Evolutionary conservation across 257 asterid species (phyloP), one percentile per base, ranked within the genome.

Genomic region (Ajuga chamaepitys): DNA sequence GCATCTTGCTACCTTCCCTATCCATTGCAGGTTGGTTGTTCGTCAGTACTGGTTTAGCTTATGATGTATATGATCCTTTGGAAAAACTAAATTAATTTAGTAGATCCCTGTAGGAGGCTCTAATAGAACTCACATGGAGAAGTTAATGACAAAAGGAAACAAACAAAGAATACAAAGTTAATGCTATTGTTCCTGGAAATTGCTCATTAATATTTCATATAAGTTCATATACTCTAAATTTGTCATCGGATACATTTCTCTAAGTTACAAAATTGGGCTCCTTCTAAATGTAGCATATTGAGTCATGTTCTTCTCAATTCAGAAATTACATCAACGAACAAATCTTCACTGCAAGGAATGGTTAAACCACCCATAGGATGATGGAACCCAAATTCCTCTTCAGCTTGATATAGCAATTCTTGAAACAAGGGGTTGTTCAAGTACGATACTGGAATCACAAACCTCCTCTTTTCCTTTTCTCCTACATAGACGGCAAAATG

Each of bases 281-380:
- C 46, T 40, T 4, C 37, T 30, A 30, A 30, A 1, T 8, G 7
- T 11, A 40, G 46, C 46, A 40, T 1, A 12, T 4, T 10, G 0
- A n/a, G 0, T 61, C 58, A 63, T 32, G 21, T 1, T 44, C 57
- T 12, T 5, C 57, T 61, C 25, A 79, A 52, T 4, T 40, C 16
- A 21, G 81, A 81, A 38, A 59, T 68, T 25, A 80, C 57, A 66
- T 51, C 73, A 57, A 66, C 41, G 58, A 83, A 83, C 32, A 75
- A 73, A 53, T 75, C 77, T 53, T 83, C 74, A 26, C 62, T 70
- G 60, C 84, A 80, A 3, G 84, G 86, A 62, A 80, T 73, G 1
- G 86, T 76, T 9, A 83, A 71, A 3, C 86, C 89, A n/a, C 75
- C 75, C 65, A 20, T 62, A 9, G 70, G 75, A 54, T 62, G 75